These are phyloP conservation scores for Aureobasidium sp. DNA, from an alignment of 2,329 filamentous ascomycete species.

Conservation along the genomic window DNA sequence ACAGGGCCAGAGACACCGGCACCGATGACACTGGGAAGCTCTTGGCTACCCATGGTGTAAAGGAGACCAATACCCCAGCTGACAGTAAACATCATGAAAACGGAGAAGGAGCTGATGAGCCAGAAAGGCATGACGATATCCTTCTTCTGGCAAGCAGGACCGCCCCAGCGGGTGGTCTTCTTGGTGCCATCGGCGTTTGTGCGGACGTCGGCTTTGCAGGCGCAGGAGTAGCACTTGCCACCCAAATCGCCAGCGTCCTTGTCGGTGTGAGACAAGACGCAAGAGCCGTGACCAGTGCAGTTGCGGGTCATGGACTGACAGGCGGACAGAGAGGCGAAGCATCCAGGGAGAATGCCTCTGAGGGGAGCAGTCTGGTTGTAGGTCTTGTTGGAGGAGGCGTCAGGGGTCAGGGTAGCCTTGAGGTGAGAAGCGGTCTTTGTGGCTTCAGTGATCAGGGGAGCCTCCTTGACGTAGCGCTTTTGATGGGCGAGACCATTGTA, in stretches of 20 bases:
- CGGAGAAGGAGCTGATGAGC: constrained; percentile 67
- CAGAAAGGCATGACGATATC: constrained; percentile 87
- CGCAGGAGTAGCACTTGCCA: constrained; percentile 66
- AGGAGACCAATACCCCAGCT: constrained; percentile 67
- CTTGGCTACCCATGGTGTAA: constrained; percentile 75
- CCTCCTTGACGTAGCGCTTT: constrained; percentile 20
- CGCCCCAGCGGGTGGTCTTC: constrained; percentile 70
- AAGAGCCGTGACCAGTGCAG: constrained; percentile 77
- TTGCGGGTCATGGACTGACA: constrained; percentile 64
- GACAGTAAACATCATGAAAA: constrained; percentile 61
- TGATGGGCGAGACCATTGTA: constrained; percentile 22
- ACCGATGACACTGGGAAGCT: constrained; percentile 89
- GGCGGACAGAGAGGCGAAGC: constrained; percentile 61
- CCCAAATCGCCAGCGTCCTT: constrained; percentile 31
- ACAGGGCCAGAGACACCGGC: constrained; percentile 75
- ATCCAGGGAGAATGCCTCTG: constrained; percentile 55
- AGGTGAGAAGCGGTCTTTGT: constrained; percentile 11
- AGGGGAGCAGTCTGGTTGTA: constrained; percentile 30
- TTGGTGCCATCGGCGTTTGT: constrained; percentile 41
- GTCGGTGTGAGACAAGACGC: constrained; percentile 56
- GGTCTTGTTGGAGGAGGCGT: constrained; percentile 2
- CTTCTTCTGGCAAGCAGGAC: constrained; percentile 79
- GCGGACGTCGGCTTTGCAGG: constrained; percentile 55
- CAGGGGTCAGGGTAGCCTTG: constrained; percentile 2
- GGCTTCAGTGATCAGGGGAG: constrained; percentile 14